A percentile compares a stretch with the other conserved stretches of the same genome.
phyloP scores from a whole-genome alignment of 495 filamentous ascomycete genomes.

The Podospora anserina region DNA sequence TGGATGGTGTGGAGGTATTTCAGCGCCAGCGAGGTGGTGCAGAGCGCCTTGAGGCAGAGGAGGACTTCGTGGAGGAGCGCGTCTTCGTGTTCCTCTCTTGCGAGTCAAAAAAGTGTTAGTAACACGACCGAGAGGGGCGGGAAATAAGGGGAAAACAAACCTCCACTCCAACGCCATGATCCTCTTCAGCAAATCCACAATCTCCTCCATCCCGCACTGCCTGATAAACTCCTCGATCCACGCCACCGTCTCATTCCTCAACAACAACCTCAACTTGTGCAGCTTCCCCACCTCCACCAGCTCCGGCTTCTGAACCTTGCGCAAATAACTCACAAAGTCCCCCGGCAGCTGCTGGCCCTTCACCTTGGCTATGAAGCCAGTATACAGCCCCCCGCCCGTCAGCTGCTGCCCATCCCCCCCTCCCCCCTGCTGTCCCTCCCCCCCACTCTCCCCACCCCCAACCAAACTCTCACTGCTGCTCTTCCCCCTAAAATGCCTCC shows the following conservation, averaged over 20 bases:
- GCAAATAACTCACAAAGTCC: constrained; percentile 79
- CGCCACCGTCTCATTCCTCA: constrained; percentile 89
- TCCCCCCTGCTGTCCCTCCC: constrained; percentile 18
- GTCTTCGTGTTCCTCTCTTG: constrained; percentile 94
- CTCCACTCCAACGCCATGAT: constrained; percentile 96
- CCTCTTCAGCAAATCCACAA: constrained; percentile 78
- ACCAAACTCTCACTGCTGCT: constrained; percentile 48
- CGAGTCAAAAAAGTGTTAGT: constrained; percentile 18
- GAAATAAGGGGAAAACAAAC: constrained; percentile 47
- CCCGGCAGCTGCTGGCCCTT: constrained; percentile 59
- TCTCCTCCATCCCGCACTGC: constrained; percentile 87
- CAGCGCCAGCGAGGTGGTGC: constrained; percentile 82
- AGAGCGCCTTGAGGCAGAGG: constrained; percentile 90
- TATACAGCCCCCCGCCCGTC: constrained; percentile 38
- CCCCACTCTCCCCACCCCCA: constrained; percentile 17
- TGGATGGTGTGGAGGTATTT: constrained; percentile 78
- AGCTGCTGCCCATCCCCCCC: constrained; percentile 23
- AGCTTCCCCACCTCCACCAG: constrained; percentile 86
- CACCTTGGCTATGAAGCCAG: constrained; percentile 48
- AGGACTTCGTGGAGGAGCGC: constrained; percentile 85
- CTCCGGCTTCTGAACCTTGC: constrained; percentile 73
- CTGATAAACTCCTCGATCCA: constrained; percentile 93
- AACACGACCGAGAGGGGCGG: not conserved
- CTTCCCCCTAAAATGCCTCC: constrained; percentile 50
- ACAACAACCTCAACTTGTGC: constrained; percentile 85